Percentiles rank a stretch among this genome's conserved stretches.
phyloP scores from a whole-genome alignment of 2,329 filamentous ascomycete genomes.

The Aaosphaeria pasadenensis region DNA sequence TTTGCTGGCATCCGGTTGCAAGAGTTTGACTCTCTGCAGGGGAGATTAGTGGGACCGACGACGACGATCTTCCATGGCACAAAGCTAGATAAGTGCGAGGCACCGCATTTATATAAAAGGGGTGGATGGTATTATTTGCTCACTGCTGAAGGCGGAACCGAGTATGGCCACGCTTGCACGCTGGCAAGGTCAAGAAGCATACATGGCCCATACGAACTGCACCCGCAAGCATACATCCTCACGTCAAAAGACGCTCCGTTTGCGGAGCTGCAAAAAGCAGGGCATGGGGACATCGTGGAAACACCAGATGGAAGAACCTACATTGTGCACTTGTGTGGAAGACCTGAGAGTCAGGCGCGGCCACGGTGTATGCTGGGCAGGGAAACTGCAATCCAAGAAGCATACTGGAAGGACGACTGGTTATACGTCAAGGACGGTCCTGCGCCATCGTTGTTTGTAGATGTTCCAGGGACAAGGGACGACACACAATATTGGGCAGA shows the following conservation, averaged over 20 bases:
- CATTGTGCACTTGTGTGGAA: conserved; percentile 32
- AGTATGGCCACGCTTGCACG: conserved; percentile 38
- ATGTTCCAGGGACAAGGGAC: conserved; percentile 25
- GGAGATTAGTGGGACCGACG: conserved; percentile 53
- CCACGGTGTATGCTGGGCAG: conserved; percentile 33
- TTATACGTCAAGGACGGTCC: conserved; percentile 59
- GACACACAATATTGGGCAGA: conserved; percentile 37
- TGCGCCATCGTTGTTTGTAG: conserved; percentile 40
- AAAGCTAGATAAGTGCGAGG: conserved; percentile 45
- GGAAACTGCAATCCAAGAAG: conserved; percentile 53
- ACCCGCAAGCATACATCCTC: conserved; percentile 41
- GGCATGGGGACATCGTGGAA: conserved; percentile 38
- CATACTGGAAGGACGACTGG: conserved; percentile 62
- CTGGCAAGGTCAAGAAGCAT: conserved; percentile 38
- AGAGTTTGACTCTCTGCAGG: conserved; percentile 52
- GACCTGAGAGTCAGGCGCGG: conserved; percentile 29
- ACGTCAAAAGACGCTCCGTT: conserved; percentile 36
- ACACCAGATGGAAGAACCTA: conserved; percentile 31
- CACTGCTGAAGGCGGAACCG: conserved; percentile 40
- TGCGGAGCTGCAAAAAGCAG: conserved; percentile 31
- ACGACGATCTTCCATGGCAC: conserved; percentile 55
- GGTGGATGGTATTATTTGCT: conserved; percentile 36
- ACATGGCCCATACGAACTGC: conserved; percentile 42
- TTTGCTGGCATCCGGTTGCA: conserved; percentile 60
- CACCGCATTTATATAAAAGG: conserved; percentile 34